Evolutionary conservation across 352 stramenopile species (phyloP), one percentile per base, ranked within the genome.

Genomic region (Globisporangium irregulare): DNA sequence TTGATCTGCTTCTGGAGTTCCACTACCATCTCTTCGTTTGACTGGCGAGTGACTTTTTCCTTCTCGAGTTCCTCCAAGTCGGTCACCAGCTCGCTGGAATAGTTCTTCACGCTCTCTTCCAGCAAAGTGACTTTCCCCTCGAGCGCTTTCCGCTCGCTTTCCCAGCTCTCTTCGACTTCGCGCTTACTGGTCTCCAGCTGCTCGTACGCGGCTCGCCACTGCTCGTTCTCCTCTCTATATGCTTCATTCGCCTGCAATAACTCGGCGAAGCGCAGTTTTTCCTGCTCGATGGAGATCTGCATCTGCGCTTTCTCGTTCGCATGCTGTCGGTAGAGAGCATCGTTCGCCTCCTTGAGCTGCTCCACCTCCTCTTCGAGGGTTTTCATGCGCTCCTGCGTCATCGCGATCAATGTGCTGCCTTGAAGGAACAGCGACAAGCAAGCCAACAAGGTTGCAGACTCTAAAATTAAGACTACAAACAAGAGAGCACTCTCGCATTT

Each of bases 221-320:
- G 80, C 27, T 81, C 67, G 27, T 89, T 88, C 60, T 90, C 80
- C 27, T 87, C 77, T 7, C 74, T 77, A 36, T 82, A 87, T 10
- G 72, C 73, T 9, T 80, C 75, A 50, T 87, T 69, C 0, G 75
- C 64, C 22, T 86, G 71, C 18, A 69, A 60, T n/a, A 89, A 56
- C 68, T 89, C 81, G 10, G 67, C 65, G 4, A 78, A 75, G 15
- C 65, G 74, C 9, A 82, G 48, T 54, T 79, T 82, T 63, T 93
- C 82, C 34, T 90, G 84, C 71, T 91, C 84, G 36, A 91, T 84
- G 1, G 78, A 75, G 34, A 86, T 73, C 62, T 94, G 86, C 81
- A 92, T 92, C 64, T 90, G 81, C 29, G 81, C 81, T 69, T 94
- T 92, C 25, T 92, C 86, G 59, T 89, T 87, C 4, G 82, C 82